A percentile compares a stretch with the other conserved stretches of the same genome.
These are phyloP conservation scores for Selaginella tamariscina DNA, from an alignment of 75 land plant species.

Conservation along the genomic window DNA sequence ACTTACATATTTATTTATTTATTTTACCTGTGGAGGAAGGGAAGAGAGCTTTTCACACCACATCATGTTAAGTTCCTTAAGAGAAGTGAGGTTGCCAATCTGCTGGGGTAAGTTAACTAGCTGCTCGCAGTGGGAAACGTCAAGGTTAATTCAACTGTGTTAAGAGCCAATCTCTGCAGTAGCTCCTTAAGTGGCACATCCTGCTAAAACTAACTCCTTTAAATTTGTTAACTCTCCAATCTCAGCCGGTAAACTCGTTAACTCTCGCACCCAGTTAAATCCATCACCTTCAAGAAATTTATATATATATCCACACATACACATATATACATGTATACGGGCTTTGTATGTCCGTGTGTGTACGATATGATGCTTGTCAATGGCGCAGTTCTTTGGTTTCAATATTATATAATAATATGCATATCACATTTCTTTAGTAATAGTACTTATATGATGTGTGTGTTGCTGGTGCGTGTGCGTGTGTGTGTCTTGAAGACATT, in stretches of 20 bases:
- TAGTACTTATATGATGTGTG: no score
- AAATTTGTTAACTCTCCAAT: background rate
- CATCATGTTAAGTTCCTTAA: slow-evolving; percentile 4
- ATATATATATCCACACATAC: no score
- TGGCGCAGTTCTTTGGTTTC: no score
- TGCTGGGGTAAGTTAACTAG: background rate
- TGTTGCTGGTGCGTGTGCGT: no score
- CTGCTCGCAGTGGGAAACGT: slow-evolving; percentile 12
- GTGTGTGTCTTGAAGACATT: no score
- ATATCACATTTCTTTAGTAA: no score
- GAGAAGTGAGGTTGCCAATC: slow-evolving; percentile 4
- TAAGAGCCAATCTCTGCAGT: slow-evolving; percentile 4
- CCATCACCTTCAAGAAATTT: no score
- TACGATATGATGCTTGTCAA: no score
- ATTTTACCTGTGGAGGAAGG: slow-evolving; percentile 2
- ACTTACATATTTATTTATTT: no score
- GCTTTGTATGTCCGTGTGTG: no score
- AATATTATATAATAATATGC: no score
- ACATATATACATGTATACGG: no score
- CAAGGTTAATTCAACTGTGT: background rate
- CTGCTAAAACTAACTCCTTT: background rate
- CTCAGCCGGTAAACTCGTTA: slow-evolving; percentile 1
- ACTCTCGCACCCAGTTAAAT: slow-evolving; percentile 9
- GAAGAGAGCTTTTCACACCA: slow-evolving; percentile 9
- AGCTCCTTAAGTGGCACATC: slow-evolving; percentile 9